These are phyloP conservation scores for Xylaria scruposa DNA, from an alignment of 495 filamentous ascomycete genomes.

Conservation along the genomic window DNA sequence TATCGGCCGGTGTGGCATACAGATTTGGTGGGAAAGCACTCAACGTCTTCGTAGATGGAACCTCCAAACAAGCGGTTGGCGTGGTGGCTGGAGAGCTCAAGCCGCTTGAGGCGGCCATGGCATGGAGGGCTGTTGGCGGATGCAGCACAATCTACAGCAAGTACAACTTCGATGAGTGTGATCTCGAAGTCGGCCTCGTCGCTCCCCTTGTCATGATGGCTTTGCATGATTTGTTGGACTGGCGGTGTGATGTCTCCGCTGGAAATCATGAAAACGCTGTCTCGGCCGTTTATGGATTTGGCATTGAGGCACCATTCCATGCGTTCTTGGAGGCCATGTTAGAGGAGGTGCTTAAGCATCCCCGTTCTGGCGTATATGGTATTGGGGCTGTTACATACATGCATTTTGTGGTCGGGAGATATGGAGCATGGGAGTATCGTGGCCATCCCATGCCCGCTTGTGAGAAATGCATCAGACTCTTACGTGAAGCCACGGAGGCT, in stretches of 20 bases:
- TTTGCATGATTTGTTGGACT: constrained; percentile 18
- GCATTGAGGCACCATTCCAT: constrained; percentile 21
- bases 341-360: constrained; percentile 7
- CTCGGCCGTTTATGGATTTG: constrained; percentile 18
- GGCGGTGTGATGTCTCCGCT: constrained; percentile 21
- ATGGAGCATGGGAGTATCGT: constrained; percentile 20
- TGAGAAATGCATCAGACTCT: constrained; percentile 4
- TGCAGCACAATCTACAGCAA: constrained; percentile 25
- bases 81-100: background rate
- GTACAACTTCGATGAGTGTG: constrained; percentile 19
- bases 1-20: constrained; percentile 13
- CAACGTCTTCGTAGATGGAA: constrained; percentile 18
- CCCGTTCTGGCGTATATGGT: constrained; percentile 18
- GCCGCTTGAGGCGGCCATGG: constrained; percentile 19
- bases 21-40: constrained; percentile 13
- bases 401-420: constrained; percentile 12
- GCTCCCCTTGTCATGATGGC: constrained; percentile 19
- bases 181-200: constrained; percentile 18
- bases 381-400: constrained; percentile 5
- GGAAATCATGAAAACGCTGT: constrained; percentile 20
- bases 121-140: constrained; percentile 14
- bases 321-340: constrained; percentile 17
- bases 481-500: constrained; percentile 31
- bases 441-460: constrained; percentile 9
- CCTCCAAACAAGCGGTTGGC: constrained; percentile 20